Evolutionary conservation across 1,284 basidiomycete genomes (phyloP), one percentile per base, ranked within the genome.

Genomic region (Amylostereum chailletii): DNA sequence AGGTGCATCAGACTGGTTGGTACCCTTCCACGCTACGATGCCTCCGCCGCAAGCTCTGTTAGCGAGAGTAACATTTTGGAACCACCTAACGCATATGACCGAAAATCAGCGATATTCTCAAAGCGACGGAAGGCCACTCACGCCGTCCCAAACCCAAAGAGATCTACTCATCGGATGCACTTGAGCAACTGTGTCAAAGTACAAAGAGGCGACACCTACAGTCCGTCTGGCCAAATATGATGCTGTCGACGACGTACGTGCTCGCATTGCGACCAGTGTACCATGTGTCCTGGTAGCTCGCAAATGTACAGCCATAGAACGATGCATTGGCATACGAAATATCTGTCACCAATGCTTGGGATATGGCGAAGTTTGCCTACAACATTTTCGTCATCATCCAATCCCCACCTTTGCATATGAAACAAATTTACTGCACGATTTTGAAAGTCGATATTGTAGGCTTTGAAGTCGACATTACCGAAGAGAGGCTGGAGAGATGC

Each of bases 231-330:
- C 83, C 83, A 49, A 69, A 79, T 39, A 86, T 74, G 30, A 77
- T 74, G 52, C 79, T 81, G 53, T 83, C 80, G 6, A 77, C 71
- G 5, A 77, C 75, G 55, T 80, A 81, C 0, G 81, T 81, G 57
- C 72, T 78, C 4, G 70, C 78, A 47, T 76, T 80, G 1, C 71
- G 64, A 0, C 82, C 83, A 0, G 78, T 76, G 57, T 79, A 85
- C 72, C 78, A 79, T 0, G 83, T 84, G 59, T 85, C 83, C 56
- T 85, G 83, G 51, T 66, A 83, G 56, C 79, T 78, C 5, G 73
- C 68, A 55, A 84, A 82, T 1, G 74, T 68, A 54, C 81, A 83
- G 0, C 77, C 79, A 53, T 85, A 86, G 60, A 84, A 83, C 0
- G 81, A 83, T 7, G 79, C 78, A 51, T 83, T 83, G 2, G 80